Percentiles rank a stretch among this genome's conserved stretches.
phyloP scores from a whole-genome alignment of 2,329 filamentous ascomycete genomes.

The Ceratocystis eucalypticola region DNA sequence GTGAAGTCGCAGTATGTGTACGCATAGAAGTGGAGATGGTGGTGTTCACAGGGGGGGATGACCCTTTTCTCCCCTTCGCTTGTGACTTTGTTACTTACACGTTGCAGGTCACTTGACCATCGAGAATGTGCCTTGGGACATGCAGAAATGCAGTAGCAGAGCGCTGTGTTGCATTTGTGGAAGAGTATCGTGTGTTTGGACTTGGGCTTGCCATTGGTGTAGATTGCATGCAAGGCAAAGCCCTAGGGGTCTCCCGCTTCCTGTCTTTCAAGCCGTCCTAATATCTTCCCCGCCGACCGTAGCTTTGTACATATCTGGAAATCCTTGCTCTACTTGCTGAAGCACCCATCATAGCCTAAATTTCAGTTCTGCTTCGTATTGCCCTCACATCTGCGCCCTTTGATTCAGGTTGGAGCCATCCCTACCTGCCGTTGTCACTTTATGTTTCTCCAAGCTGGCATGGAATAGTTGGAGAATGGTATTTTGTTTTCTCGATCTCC shows the following conservation, averaged over 20 bases:
- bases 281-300: too few species aligned
- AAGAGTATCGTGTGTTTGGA: background rate
- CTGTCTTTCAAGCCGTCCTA: too few species aligned
- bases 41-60: background rate
- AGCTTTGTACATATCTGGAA: too few species aligned
- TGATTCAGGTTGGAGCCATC: background rate
- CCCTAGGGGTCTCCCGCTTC: too few species aligned
- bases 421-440: background rate
- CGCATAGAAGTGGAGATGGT: background rate
- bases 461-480: background rate
- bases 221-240: too few species aligned
- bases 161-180: background rate
- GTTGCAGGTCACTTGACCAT: background rate
- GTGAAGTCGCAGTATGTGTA: background rate
- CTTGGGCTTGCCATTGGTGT: too few species aligned
- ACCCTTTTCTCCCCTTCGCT: background rate
- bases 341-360: background rate
- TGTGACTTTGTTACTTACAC: background rate
- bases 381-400: background rate
- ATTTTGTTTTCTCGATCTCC: background rate
- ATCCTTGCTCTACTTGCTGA: background rate
- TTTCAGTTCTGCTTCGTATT: background rate
- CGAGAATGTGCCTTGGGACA: background rate
- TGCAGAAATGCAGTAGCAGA: background rate
- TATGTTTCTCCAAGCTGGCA: background rate